Percentiles rank a stretch among this genome's conserved stretches.
Evolutionary conservation across 2,329 filamentous ascomycete genomes (phyloP).

Genomic region (Talaromyces sp.): DNA sequence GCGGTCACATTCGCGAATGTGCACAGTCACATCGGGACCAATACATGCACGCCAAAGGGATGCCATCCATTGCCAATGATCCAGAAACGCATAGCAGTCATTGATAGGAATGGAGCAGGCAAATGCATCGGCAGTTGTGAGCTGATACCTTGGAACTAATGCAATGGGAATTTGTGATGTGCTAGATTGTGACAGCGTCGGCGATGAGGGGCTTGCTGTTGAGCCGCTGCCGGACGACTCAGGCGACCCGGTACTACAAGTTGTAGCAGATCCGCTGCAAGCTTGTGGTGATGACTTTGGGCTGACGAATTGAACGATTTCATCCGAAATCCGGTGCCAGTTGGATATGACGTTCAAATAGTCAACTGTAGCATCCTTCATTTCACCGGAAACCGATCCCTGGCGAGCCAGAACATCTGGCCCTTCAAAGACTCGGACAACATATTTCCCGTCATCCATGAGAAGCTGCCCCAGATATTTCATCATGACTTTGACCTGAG

Average conservation of each 20-base stretch:
- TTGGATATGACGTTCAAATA: conserved; percentile 64
- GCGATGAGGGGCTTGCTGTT: conserved; percentile 7
- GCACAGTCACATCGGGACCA: conserved; percentile 61
- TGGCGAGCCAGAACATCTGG: conserved; percentile 28
- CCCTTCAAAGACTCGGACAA: conserved; percentile 47
- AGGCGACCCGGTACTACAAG: conserved; percentile 8
- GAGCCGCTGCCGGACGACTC: conserved; percentile 22
- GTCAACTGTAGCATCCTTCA: conserved; percentile 44
- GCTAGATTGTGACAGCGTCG: conserved; percentile 2
- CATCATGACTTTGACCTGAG: conserved; percentile 61
- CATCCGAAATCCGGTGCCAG: conserved; percentile 71
- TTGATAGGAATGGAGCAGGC: conserved; percentile 67
- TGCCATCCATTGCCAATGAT: conserved; percentile 97
- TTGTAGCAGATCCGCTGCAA: conserved; percentile 15
- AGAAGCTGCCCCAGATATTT: conserved; percentile 56
- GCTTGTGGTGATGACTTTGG: conserved; percentile 18
- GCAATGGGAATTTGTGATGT: conserved; percentile 57
- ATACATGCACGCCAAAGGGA: conserved; percentile 85
- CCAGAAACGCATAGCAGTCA: conserved; percentile 72
- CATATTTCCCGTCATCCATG: conserved; percentile 48
- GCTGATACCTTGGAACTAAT: conserved; percentile 71
- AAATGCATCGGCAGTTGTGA: conserved; percentile 71
- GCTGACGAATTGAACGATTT: conserved; percentile 60
- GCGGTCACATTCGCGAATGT: conserved; percentile 38
- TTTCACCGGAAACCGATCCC: conserved; percentile 26